Conservation (phyloP, 139 green algal species). For the Picochlorum sp. region DNA sequence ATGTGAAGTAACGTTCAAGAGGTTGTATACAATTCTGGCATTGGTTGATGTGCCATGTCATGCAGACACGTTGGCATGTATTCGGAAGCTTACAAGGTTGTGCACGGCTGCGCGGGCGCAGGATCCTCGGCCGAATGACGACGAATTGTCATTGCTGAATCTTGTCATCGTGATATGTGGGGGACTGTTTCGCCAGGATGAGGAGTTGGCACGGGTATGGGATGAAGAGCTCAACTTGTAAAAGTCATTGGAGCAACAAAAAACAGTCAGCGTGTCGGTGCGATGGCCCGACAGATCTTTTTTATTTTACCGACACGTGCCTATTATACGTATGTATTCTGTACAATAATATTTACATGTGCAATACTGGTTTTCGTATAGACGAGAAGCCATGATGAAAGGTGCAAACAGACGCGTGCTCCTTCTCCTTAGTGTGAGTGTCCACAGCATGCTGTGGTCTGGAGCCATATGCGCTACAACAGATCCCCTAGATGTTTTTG, state of each 20-base stretch:
- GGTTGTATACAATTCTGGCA: slow-evolving; percentile 41
- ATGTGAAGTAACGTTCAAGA: not conserved
- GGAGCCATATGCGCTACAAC: no score
- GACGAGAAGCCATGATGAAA: no score
- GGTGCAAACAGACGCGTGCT: no score
- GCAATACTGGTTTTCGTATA: no score
- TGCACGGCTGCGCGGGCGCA: slow-evolving; percentile 29
- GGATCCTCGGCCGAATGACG: slow-evolving; percentile 18
- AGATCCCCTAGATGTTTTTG: no score
- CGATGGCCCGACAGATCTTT: no score
- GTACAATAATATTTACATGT: no score
- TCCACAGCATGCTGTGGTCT: no score
- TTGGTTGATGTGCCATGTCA: slow-evolving; percentile 41
- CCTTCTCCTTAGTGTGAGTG: no score
- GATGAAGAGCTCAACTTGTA: slow-evolving; percentile 12
- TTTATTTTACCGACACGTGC: no score
- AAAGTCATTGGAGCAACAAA: not conserved
- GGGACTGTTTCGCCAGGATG: slow-evolving; percentile 73
- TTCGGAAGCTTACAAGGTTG: slow-evolving; percentile 43
- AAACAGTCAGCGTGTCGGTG: not conserved
- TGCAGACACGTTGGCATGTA: slow-evolving; percentile 28
- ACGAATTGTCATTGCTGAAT: slow-evolving; percentile 53
- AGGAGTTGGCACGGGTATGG: slow-evolving; percentile 33
- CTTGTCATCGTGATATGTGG: slow-evolving; percentile 65
- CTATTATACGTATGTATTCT: no score